Evolutionary conservation across 2,329 filamentous ascomycete genomes (phyloP), one percentile per base, ranked within the genome.

Genomic region (Pseudogymnoascus pannorum): DNA sequence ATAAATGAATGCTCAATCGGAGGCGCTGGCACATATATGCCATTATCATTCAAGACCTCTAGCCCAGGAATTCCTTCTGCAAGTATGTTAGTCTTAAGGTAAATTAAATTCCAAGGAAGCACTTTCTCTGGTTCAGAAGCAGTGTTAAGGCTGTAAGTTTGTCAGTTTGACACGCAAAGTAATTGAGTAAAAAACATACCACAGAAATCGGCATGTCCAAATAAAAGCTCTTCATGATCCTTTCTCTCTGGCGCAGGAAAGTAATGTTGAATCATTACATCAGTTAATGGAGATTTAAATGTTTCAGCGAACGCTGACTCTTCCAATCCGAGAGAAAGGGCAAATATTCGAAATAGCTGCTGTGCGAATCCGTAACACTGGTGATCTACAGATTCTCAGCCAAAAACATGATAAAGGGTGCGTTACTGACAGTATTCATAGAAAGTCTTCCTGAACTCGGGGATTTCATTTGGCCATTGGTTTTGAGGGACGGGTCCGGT

Each of bases 141-240:
- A 36, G 33, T 36, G 33, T 36, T 36, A 36, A 36, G 33, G 33
- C 33, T 36, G 33, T 36, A 36, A n/a, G 33, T 36, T 36, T 36
- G 33, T 36, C 33, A 36, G 33, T n/a, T 36, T 36, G 33, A 36
- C 14, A 36, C 33, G 33, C 33, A 36, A 36, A 36, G 33, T 36
- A 36, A 36, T 36, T n/a, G 33, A 36, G 33, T n/a, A 12, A n/a
- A 36, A 36, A 36, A 36, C 33, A 36, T 36, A 36, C 33, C 33
- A 36, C 33, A 36, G 33, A 36, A 58, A 14, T 31, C 26, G 35
- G 18, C 18, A 58, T 29, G 29, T n/a, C 35, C 26, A 20, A 61
- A 61, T 5, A 64, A 61, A 5, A 63, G 59, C 24, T 59, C 57
- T 36, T 36, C 33, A 36, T 36, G 14, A 36, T 36, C 2, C 14